Evolutionary conservation across 2,329 filamentous ascomycete species (phyloP), one percentile per base, ranked within the genome.

Genomic region (Botrytis paeoniae): DNA sequence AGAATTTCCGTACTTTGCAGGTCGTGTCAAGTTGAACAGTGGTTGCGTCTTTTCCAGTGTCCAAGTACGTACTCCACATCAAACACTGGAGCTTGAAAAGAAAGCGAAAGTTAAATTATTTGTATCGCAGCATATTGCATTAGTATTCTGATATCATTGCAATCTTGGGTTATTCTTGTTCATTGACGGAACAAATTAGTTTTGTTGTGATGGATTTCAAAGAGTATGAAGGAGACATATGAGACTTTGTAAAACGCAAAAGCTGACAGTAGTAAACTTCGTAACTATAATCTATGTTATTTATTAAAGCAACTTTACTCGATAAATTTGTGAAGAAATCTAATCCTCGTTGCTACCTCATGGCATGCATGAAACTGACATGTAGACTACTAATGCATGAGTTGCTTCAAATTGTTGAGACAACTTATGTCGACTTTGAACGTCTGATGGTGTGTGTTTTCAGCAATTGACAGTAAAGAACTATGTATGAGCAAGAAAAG

Each of bases 31-130:
- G 4, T 64, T 32, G 20, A 51, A 7, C 16, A 18, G 9, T 20
- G 25, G 48, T 14, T n/a, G 48, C 10, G 83, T 48, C 20, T 29
- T 9, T 48, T 48, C 1, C 62, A 25, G 22, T 35, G 29, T 29
- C 16, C n/a, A 16, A 57, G 2, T 32, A 43, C 29, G 4, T 32
- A 32, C 29, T n/a, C 10, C 7, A 22, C 39, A 18, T 64, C n/a
- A 20, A 43, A 43, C n/a, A 9, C 18, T 22, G 22, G 18, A 35
- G 29, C 20, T 48, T 25, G 39, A 29, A 5, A 25, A 65, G 43
- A 37, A 18, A 16, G 41, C 20, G 22, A 43, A 35, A 32, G 29
- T 32, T 65, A 18, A 32, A 48, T 48, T 22, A 18, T 25, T 9
- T 25, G 10, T 35, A 45, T 35, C 20, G 62, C 29, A 48, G 6